Base-by-base conservation (phyloP, 495 filamentous ascomycete genomes). In the Trichoderma erinaceum region DNA sequence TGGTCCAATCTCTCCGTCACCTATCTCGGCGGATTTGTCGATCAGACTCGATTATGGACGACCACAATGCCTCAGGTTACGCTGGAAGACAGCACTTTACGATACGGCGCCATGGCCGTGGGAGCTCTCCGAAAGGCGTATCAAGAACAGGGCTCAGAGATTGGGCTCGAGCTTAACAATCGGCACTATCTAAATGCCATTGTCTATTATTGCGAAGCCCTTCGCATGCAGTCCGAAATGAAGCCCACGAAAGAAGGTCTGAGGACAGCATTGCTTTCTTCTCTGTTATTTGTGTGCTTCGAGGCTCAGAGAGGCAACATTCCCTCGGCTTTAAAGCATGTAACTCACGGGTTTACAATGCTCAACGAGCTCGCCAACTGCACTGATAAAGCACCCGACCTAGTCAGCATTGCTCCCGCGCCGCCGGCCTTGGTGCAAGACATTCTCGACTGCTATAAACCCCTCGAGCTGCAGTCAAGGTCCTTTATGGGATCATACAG, bases 101-200 rank as follows among this genome's bases (percentile, higher is more conserved):
- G 68, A 8, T 61, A 69, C 38, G 68, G 63, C 2, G 68, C 65
- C 46, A 63, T 69, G 41, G 43, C 68, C n/a, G 43, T 69, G 25
- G 68, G 68, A 18, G 68, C 68, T 10, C 29, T 69, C 11, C 64
- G 65, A 18, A 35, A 43, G n/a, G 65, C 68, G 7, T 66, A 66
- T 44, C 38, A 46, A 21, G 41, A 25, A 13, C 27, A 63, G 2
- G 66, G 61, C 35, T 41, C 35, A 32, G 29, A 63, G n/a, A 6
- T 63, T 1, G 52, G 38, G 23, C 50, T 68, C 15, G 56, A 41
- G 10, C 63, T 11, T 13, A 46, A 27, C 38, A 66, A 58, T 27
- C 11, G 41, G 25, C 68, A 69, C 68, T 67, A 69, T 29, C 32
- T 65, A 15, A 66, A 66, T 44, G 64, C 41, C 44, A 16, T 66